Evolutionary conservation across 2,329 filamentous ascomycete genomes (phyloP).

Genomic region (Calonectria leucothoes): DNA sequence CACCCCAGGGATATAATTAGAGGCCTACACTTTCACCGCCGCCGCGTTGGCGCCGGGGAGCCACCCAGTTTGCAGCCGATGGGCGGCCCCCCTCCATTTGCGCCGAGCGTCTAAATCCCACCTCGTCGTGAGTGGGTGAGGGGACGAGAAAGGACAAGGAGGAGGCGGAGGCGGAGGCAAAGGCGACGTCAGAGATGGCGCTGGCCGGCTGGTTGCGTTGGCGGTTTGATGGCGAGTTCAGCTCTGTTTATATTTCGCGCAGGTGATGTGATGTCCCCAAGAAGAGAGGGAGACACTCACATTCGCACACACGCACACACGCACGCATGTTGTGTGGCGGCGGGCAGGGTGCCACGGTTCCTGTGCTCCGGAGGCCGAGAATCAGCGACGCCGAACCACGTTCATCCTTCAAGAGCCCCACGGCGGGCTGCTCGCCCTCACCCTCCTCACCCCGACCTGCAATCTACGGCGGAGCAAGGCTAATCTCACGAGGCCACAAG

Average conservation of each 20-base stretch:
- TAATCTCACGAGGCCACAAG: not conserved
- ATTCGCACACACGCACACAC: too few relatives aligned
- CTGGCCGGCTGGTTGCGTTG: not conserved
- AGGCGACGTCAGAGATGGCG: not conserved
- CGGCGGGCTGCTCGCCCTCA: not conserved
- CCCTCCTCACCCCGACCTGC: not conserved
- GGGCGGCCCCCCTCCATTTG: not conserved
- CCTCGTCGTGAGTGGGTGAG: not conserved
- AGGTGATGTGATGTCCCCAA: not conserved
- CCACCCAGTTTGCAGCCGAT: slow-evolving; percentile 3
- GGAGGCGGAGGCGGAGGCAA: not conserved
- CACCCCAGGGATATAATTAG: not conserved
- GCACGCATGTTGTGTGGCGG: not conserved
- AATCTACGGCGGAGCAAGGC: not conserved
- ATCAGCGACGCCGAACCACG: not conserved
- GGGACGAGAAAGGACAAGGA: not conserved
- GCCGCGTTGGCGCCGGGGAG: slow-evolving; percentile 4
- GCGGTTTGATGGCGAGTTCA: not conserved
- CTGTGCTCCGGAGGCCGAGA: not conserved
- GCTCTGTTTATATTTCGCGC: not conserved
- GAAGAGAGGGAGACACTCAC: not conserved
- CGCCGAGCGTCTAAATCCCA: slow-evolving; percentile 3
- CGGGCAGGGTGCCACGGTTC: not conserved
- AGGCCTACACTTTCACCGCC: slow-evolving; percentile 17
- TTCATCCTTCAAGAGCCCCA: not conserved